Conservation (phyloP, 257 asterid genomes). For the Solanum arcanum region DNA sequence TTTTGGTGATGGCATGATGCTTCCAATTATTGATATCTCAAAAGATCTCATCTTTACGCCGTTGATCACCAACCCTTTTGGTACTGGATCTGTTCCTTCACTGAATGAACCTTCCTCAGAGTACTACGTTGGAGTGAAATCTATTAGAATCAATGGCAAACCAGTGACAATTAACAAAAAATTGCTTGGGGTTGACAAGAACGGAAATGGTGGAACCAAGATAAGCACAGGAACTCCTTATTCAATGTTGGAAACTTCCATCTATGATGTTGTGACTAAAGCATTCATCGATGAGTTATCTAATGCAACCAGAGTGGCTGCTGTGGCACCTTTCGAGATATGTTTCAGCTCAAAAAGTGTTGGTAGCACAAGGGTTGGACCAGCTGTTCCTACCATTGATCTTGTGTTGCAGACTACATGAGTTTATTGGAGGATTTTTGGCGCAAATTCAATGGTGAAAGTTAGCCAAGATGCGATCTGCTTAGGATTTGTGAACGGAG, state of each 20-base stretch:
- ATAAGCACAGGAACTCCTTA: conserved; percentile 39
- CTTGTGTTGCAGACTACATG: conserved; percentile 18
- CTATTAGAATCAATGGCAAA: conserved; percentile 16
- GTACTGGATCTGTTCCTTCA: not conserved
- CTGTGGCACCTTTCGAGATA: conserved; percentile 20
- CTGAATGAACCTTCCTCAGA: not conserved
- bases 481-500: conserved; percentile 17
- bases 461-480: conserved; percentile 12
- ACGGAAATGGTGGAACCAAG: conserved; percentile 40
- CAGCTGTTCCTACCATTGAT: conserved; percentile 37
- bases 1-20: conserved; percentile 4
- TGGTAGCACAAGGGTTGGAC: conserved; percentile 34
- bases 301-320: conserved; percentile 15
- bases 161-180: conserved; percentile 10
- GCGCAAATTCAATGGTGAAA: conserved; percentile 40
- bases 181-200: conserved; percentile 7
- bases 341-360: conserved; percentile 28
- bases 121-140: conserved; percentile 32
- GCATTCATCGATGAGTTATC: conserved; percentile 19
- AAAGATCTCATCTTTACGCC: conserved; percentile 1
- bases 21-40: conserved; percentile 3
- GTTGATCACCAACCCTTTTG: not conserved
- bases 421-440: conserved; percentile 35
- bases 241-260: conserved; percentile 23
- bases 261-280: conserved; percentile 21